phyloP scores from a whole-genome alignment of 257 asterid species.

The Nicotiana knightiana region DNA sequence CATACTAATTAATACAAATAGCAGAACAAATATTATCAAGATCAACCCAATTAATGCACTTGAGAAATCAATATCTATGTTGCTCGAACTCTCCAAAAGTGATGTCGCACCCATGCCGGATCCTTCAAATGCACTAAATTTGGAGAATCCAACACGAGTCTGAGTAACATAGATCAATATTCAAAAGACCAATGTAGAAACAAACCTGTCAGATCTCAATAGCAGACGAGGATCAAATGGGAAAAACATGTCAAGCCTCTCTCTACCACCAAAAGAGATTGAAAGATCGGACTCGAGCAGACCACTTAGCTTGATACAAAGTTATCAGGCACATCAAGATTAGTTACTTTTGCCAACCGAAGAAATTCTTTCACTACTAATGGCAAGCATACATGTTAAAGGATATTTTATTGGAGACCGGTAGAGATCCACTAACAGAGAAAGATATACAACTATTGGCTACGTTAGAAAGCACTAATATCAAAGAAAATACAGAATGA shows the following conservation, averaged over 20 bases:
- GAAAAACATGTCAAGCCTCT: constrained; percentile 76
- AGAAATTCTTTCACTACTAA: constrained; percentile 80
- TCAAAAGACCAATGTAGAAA: neutral
- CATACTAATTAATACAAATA: neutral
- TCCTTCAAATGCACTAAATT: too few relatives aligned
- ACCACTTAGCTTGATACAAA: constrained; percentile 19
- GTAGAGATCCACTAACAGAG: neutral
- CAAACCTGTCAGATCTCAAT: constrained; percentile 76
- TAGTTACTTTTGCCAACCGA: constrained; percentile 44
- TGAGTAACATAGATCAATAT: too few relatives aligned
- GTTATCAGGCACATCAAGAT: constrained; percentile 41
- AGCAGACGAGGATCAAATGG: constrained; percentile 91
- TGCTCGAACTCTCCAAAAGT: too few relatives aligned
- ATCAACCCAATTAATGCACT: neutral
- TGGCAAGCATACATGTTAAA: constrained; percentile 71
- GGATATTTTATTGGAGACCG: neutral
- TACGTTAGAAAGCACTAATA: neutral
- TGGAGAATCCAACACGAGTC: too few relatives aligned
- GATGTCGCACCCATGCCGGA: too few relatives aligned
- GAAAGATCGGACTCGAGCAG: constrained; percentile 58
- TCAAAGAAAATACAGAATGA: neutral
- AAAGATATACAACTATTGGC: neutral
- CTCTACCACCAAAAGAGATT: constrained; percentile 58
- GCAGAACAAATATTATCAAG: neutral
- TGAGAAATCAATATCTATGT: neutral